phyloP scores from a whole-genome alignment of 306 rosid species.

The Rosa lucieae region DNA sequence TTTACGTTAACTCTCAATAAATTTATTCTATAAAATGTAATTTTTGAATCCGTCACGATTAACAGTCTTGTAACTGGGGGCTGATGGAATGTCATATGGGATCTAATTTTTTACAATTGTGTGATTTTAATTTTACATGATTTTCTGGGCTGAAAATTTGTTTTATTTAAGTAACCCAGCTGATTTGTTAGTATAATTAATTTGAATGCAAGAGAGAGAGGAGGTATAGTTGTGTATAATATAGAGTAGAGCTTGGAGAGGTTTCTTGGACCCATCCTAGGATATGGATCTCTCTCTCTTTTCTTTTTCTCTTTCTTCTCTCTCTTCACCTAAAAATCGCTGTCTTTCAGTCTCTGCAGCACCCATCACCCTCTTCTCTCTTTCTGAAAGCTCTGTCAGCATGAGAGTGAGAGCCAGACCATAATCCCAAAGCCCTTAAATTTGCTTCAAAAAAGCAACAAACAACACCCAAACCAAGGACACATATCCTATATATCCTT shows the following conservation, averaged over 20 bases:
- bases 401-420: constrained; percentile 93
- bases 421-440: constrained; percentile 32
- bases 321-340: constrained; percentile 64
- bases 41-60: background rate
- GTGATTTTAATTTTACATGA: background rate
- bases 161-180: background rate
- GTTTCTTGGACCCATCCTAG: constrained; percentile 40
- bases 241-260: constrained; percentile 10
- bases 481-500: constrained; percentile 4
- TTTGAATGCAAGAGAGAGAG: constrained; percentile 1
- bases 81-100: background rate
- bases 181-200: background rate
- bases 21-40: background rate
- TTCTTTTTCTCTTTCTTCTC: constrained; percentile 36
- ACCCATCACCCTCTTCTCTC: constrained; percentile 47
- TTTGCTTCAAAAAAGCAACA: constrained; percentile 15
- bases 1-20: background rate
- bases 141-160: background rate
- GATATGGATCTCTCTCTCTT: constrained; percentile 39
- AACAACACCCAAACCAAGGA: constrained; percentile 1
- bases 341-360: constrained; percentile 63
- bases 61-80: background rate
- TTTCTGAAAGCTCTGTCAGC: constrained; percentile 71
- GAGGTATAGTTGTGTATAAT: background rate
- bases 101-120: background rate